These are phyloP conservation scores for Puya raimondii DNA, from an alignment of 176 grass and related monocot genomes.

Conservation along the genomic window DNA sequence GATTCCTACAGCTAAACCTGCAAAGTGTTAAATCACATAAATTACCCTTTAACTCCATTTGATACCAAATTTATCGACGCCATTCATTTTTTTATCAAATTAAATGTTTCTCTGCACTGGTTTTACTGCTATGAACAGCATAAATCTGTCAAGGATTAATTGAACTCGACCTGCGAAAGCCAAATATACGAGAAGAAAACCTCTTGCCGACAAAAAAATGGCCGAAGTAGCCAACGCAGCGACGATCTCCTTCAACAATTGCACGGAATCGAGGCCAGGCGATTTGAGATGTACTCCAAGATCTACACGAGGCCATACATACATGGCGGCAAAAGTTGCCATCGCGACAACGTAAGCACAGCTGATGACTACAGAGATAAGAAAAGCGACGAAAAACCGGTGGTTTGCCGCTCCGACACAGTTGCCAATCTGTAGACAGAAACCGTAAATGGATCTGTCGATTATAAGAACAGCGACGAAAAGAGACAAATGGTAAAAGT, in stretches of 20 bases:
- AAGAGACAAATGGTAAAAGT: neutral
- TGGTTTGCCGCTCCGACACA: constrained; percentile 89
- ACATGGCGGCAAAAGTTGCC: constrained; percentile 58
- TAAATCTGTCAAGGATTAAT: too few relatives aligned
- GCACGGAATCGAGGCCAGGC: constrained; percentile 20
- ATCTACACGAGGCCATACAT: constrained; percentile 57
- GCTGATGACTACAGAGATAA: constrained; percentile 69
- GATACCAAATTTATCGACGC: too few relatives aligned
- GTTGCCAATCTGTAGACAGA: constrained; percentile 77
- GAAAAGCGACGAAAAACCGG: constrained; percentile 68
- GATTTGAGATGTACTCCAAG: constrained; percentile 27
- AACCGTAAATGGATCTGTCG: neutral
- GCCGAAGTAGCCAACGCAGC: constrained; percentile 41
- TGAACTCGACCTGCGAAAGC: constrained; percentile 23
- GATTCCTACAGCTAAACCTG: constrained; percentile 65
- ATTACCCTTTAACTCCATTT: too few relatives aligned
- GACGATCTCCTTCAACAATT: constrained; percentile 41
- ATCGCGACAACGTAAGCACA: constrained; percentile 60
- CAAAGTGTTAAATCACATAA: neutral
- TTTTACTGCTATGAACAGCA: too few relatives aligned
- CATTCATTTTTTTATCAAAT: too few relatives aligned
- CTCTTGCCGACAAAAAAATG: constrained; percentile 74
- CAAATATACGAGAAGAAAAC: constrained; percentile 77
- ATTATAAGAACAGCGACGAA: too few relatives aligned
- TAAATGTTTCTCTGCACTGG: too few relatives aligned